Evolutionary conservation across 1,284 basidiomycete species (phyloP).

Genomic region (Ceratobasidium sp.): DNA sequence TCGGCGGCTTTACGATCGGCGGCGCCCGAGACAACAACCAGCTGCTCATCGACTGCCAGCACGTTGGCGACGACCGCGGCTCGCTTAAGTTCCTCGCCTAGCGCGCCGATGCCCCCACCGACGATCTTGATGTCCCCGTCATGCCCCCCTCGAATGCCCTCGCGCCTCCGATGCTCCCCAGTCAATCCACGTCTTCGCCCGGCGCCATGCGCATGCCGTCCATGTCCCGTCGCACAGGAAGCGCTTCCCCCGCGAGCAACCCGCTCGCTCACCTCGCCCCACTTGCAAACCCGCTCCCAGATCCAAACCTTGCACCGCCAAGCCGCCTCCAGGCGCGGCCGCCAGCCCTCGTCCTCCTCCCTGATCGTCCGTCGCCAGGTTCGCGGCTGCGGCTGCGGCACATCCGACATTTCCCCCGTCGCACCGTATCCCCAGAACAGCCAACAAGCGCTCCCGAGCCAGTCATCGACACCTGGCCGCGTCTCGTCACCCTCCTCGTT

Average conservation of each 20-base stretch:
- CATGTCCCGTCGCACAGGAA: constrained; percentile 62
- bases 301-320: constrained; percentile 35
- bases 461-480: constrained; percentile 30
- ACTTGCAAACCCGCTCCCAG: constrained; percentile 38
- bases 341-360: constrained; percentile 25
- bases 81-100: constrained; percentile 86
- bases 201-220: constrained; percentile 43
- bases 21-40: constrained; percentile 77
- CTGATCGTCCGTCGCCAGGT: constrained; percentile 25
- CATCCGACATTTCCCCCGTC: constrained; percentile 37
- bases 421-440: constrained; percentile 6
- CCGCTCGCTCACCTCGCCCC: constrained; percentile 62
- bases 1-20: constrained; percentile 79
- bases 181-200: constrained; percentile 29
- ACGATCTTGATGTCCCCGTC: constrained; percentile 16
- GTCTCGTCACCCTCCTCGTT: constrained; percentile 35
- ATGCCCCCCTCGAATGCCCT: constrained; percentile 27
- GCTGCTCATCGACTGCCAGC: constrained; percentile 78
- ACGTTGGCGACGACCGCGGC: constrained; percentile 79
- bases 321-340: constrained; percentile 33
- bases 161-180: constrained; percentile 34
- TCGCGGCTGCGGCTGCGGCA: constrained; percentile 9
- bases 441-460: not conserved
- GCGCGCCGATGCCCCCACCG: constrained; percentile 29
- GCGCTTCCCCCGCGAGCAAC: constrained; percentile 77